Conservation (phyloP, 2,329 filamentous ascomycete species). For the Anthostomella pinea region DNA sequence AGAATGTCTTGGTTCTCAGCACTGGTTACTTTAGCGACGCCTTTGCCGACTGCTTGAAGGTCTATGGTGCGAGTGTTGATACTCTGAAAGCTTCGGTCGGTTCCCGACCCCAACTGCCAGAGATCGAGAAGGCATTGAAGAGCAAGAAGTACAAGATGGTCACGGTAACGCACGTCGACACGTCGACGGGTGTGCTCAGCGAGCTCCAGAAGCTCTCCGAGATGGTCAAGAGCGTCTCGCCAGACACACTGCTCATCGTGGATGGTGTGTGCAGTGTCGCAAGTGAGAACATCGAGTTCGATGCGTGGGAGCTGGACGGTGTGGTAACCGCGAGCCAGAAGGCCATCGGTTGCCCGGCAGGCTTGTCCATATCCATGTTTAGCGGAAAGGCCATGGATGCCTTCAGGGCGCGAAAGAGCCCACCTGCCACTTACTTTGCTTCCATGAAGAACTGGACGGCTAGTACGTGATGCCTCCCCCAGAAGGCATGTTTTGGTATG, state of each 20-base stretch:
- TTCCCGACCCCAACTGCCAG: slow-evolving; percentile 77
- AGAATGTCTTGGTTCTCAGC: slow-evolving; percentile 88
- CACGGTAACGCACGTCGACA: slow-evolving; percentile 96
- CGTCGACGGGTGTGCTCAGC: slow-evolving; percentile 91
- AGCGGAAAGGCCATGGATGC: slow-evolving; percentile 81
- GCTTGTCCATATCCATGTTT: slow-evolving; percentile 90
- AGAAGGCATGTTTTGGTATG: not conserved
- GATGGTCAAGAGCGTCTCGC: slow-evolving; percentile 80
- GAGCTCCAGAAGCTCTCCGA: slow-evolving; percentile 83
- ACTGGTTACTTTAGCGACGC: slow-evolving; percentile 97
- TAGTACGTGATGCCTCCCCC: slow-evolving; percentile 50
- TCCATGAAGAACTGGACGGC: slow-evolving; percentile 97
- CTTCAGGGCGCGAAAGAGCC: slow-evolving; percentile 77
- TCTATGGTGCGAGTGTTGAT: slow-evolving; percentile 86
- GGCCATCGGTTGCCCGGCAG: slow-evolving; percentile 92
- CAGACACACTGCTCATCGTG: slow-evolving; percentile 86
- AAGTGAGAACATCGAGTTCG: slow-evolving; percentile 92
- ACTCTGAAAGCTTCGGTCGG: slow-evolving; percentile 89
- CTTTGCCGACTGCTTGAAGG: slow-evolving; percentile 87
- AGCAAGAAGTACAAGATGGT: slow-evolving; percentile 92
- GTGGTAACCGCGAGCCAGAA: slow-evolving; percentile 96
- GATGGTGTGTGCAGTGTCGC: slow-evolving; percentile 98
- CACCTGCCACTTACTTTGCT: slow-evolving; percentile 86
- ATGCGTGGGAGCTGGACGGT: slow-evolving; percentile 89
- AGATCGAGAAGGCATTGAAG: slow-evolving; percentile 84